Evolutionary conservation across 176 grass and related monocot species (phyloP).

Genomic region (Oropetium thomaeum): DNA sequence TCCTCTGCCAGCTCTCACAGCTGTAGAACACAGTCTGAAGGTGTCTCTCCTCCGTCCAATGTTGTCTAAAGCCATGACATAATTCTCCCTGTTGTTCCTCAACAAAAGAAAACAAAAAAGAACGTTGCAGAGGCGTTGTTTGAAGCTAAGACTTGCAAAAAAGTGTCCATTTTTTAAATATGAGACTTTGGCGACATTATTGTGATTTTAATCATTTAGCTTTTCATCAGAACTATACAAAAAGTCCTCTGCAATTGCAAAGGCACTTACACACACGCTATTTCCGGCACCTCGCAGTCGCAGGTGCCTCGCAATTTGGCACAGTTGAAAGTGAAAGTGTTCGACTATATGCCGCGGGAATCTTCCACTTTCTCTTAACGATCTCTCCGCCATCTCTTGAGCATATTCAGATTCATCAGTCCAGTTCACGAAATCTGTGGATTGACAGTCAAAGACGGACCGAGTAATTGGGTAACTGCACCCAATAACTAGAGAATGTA

Average conservation of each 20-base stretch:
- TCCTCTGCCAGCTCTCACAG: conserved; percentile 6
- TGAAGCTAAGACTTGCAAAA: conserved; percentile 8
- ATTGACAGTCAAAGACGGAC: conserved; percentile 30
- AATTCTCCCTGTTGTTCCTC: conserved; percentile 33
- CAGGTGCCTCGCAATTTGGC: conserved; percentile 18
- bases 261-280: conserved; percentile 4
- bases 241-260: neutral
- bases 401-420: conserved; percentile 43
- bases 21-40: conserved; percentile 35
- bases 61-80: conserved; percentile 29
- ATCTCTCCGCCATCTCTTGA: conserved; percentile 39
- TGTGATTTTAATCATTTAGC: neutral
- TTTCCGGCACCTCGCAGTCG: neutral
- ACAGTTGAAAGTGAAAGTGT: conserved; percentile 28
- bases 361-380: conserved; percentile 20
- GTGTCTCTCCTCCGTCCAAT: conserved; percentile 39
- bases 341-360: conserved; percentile 33
- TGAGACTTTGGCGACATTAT: conserved; percentile 5
- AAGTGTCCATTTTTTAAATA: conserved; percentile 8
- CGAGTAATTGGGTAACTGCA: conserved; percentile 29
- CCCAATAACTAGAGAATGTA: conserved; percentile 17
- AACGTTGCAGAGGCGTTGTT: conserved; percentile 14
- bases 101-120: conserved; percentile 5
- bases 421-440: conserved; percentile 15
- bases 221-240: conserved; percentile 22